Conservation (phyloP, 1,284 basidiomycete species). For the Tilletia walkeri region DNA sequence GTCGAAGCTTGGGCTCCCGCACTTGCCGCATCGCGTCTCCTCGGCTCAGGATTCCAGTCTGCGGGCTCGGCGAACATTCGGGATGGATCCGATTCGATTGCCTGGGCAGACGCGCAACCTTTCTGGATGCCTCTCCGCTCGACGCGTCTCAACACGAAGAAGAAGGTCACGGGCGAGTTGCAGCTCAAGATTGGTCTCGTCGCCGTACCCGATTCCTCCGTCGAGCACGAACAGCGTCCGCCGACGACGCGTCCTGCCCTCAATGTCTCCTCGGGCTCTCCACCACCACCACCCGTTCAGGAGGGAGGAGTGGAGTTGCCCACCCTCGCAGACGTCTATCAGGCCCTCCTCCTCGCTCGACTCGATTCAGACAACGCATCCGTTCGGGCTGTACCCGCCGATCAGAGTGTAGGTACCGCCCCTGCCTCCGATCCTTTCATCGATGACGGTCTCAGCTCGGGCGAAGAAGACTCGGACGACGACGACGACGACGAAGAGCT, state of each 20-base stretch:
- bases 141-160: conserved; percentile 30
- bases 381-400: conserved; percentile 42
- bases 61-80: background rate
- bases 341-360: conserved; percentile 30
- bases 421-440: conserved; percentile 40
- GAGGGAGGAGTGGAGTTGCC: background rate
- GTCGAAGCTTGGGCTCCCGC: conserved; percentile 72
- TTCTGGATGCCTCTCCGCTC: conserved; percentile 41
- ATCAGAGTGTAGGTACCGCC: conserved; percentile 42
- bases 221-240: background rate
- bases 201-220: conserved; percentile 16
- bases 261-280: too few species aligned
- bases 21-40: background rate
- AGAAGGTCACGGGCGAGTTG: conserved; percentile 35
- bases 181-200: conserved; percentile 45
- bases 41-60: background rate
- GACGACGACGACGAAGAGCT: conserved; percentile 26
- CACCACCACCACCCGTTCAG: too few species aligned
- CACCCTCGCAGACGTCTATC: conserved; percentile 20
- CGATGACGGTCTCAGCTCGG: conserved; percentile 40
- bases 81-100: conserved; percentile 18
- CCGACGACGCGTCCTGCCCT: background rate
- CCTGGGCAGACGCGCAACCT: conserved; percentile 32
- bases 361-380: conserved; percentile 29
- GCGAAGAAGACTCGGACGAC: conserved; percentile 25